These are phyloP conservation scores for Closterium sp. DNA, from an alignment of 139 green algal species.

Conservation along the genomic window DNA sequence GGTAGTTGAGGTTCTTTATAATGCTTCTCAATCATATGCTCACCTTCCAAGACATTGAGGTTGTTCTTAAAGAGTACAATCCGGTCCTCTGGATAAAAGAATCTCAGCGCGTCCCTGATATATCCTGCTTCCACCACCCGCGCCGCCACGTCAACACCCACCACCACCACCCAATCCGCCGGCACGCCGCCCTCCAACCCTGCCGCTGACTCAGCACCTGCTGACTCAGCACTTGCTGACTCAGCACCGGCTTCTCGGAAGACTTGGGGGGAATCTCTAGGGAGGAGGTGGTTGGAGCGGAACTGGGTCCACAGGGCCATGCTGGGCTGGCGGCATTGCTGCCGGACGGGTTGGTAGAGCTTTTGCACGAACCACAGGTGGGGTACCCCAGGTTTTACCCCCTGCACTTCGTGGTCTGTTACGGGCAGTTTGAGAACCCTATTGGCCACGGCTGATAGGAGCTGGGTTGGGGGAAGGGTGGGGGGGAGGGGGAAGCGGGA, in stretches of 20 bases:
- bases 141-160: neutral
- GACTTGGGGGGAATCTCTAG: neutral
- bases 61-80: neutral
- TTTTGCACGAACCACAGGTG: neutral
- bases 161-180: neutral
- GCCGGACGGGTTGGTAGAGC: neutral
- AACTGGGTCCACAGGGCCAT: neutral
- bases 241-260: neutral
- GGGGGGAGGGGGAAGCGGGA: neutral
- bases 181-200: neutral
- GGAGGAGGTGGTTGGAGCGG: neutral
- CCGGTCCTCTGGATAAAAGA: neutral
- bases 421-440: neutral
- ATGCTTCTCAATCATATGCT: neutral
- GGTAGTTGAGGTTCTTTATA: too few relatives aligned
- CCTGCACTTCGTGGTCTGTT: neutral
- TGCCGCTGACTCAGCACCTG: neutral
- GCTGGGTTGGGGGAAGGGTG: neutral
- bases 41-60: neutral
- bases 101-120: neutral
- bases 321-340: neutral
- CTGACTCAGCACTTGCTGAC: neutral
- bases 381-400: neutral
- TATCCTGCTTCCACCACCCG: neutral
- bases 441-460: neutral